phyloP scores from a whole-genome alignment of 2,329 filamentous ascomycete species.

The Apiospora koreana region DNA sequence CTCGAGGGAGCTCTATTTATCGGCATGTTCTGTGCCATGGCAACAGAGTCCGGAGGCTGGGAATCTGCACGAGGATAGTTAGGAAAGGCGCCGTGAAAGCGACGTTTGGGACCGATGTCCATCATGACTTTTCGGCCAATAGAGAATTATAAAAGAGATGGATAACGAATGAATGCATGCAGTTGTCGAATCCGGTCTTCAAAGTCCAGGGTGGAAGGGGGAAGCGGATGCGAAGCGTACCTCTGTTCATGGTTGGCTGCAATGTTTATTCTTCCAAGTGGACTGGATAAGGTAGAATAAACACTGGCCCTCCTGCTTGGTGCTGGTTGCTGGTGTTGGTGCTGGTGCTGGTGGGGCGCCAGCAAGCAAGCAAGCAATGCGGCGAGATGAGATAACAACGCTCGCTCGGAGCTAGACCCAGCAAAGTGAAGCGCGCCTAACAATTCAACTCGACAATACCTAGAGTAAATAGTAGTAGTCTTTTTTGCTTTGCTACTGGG shows the following conservation, averaged over 20 bases:
- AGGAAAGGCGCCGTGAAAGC: conserved; percentile 12
- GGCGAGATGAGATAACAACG: conserved; percentile 10
- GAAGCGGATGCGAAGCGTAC: conserved; percentile 11
- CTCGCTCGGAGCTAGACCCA: conserved; percentile 1
- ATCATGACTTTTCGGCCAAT: conserved; percentile 5
- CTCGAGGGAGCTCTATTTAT: conserved; percentile 55
- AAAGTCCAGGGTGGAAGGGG: conserved; percentile 1
- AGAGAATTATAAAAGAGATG: not conserved
- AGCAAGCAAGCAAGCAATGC: conserved; percentile 9
- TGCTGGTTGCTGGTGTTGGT: too few species aligned
- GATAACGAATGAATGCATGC: conserved; percentile 6
- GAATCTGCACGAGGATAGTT: conserved; percentile 25
- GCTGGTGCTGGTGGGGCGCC: conserved; percentile 12
- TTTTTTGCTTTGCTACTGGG: too few species aligned
- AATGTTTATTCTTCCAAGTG: conserved; percentile 15
- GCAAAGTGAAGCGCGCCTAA: not conserved
- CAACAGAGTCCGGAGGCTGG: conserved; percentile 32
- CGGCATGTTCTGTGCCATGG: conserved; percentile 39
- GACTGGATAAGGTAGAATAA: conserved; percentile 13
- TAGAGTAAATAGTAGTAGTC: too few species aligned
- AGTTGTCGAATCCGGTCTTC: not conserved
- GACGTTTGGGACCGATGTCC: conserved; percentile 4
- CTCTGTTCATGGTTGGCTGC: conserved; percentile 15
- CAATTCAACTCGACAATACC: not conserved
- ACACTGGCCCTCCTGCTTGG: conserved; percentile 18